phyloP scores from a whole-genome alignment of 495 filamentous ascomycete genomes.

The Hypoxylon perforatum region DNA sequence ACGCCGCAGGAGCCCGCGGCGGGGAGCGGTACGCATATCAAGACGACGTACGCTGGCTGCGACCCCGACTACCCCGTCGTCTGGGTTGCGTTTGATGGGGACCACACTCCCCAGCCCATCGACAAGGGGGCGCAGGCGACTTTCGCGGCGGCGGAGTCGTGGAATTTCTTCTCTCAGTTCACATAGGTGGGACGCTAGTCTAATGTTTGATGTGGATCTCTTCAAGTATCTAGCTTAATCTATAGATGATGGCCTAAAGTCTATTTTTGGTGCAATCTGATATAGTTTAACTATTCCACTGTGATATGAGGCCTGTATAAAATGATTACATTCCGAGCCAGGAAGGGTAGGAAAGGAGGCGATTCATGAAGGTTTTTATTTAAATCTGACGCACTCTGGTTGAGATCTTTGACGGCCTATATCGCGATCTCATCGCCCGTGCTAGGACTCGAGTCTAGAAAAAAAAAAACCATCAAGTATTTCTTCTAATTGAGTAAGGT shows the following conservation, averaged over 20 bases:
- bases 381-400: background rate
- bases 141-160: slow-evolving; percentile 47
- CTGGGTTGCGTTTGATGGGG: slow-evolving; percentile 42
- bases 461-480: background rate
- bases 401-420: too few relatives aligned
- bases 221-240: slow-evolving; percentile 1
- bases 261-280: background rate
- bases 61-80: slow-evolving; percentile 42
- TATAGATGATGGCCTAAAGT: background rate
- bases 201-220: background rate
- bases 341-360: background rate
- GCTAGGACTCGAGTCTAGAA: too few relatives aligned
- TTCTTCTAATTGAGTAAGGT: background rate
- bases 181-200: slow-evolving; percentile 5
- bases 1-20: slow-evolving; percentile 40
- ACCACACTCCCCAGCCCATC: slow-evolving; percentile 41
- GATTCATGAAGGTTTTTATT: background rate
- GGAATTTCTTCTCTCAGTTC: slow-evolving; percentile 51
- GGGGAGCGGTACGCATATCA: slow-evolving; percentile 45
- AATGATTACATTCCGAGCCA: background rate
- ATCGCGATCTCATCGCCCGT: too few relatives aligned
- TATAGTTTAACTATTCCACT: too few relatives aligned
- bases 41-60: slow-evolving; percentile 48
- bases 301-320: too few relatives aligned
- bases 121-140: slow-evolving; percentile 39